phyloP scores from a whole-genome alignment of 139 green algal genomes.

The Raphidocelis subcapitata region DNA sequence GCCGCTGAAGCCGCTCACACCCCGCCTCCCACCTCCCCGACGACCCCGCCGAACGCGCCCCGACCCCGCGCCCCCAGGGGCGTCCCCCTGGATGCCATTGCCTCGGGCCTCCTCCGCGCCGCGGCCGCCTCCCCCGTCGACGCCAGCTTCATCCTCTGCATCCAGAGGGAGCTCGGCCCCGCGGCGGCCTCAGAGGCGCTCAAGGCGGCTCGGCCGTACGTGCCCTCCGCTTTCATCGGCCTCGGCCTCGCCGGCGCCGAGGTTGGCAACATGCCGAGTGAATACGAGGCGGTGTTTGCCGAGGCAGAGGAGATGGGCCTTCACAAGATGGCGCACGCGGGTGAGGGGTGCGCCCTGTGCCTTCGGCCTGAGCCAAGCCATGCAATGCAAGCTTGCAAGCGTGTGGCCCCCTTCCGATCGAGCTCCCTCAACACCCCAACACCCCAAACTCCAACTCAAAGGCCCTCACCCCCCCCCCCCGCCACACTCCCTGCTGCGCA shows the following conservation, averaged over 20 bases:
- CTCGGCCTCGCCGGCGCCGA: slow-evolving; percentile 62
- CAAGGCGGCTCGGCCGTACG: background rate
- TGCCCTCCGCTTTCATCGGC: slow-evolving; percentile 18
- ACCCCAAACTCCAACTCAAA: no score
- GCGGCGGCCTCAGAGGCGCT: slow-evolving; percentile 13
- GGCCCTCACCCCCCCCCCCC: background rate
- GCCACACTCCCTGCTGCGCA: slow-evolving; percentile 13
- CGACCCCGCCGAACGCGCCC: no score
- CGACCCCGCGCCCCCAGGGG: no score
- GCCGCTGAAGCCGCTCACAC: no score
- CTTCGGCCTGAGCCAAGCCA: no score
- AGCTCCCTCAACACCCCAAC: no score
- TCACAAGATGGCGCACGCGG: slow-evolving; percentile 48
- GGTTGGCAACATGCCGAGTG: slow-evolving; percentile 22
- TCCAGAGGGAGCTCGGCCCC: slow-evolving; percentile 38
- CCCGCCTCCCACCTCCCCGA: no score
- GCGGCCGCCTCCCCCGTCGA: background rate
- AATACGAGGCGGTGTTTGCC: slow-evolving; percentile 30
- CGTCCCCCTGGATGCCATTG: no score
- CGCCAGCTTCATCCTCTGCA: slow-evolving; percentile 51
- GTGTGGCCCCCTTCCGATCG: no score
- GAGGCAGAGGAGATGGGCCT: slow-evolving; percentile 27
- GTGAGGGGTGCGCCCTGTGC: no score
- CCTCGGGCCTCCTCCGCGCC: no score
- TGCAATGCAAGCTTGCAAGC: no score